These are phyloP conservation scores for Neonectria coccinea DNA, from an alignment of 2,329 filamentous ascomycete genomes.

Conservation along the genomic window DNA sequence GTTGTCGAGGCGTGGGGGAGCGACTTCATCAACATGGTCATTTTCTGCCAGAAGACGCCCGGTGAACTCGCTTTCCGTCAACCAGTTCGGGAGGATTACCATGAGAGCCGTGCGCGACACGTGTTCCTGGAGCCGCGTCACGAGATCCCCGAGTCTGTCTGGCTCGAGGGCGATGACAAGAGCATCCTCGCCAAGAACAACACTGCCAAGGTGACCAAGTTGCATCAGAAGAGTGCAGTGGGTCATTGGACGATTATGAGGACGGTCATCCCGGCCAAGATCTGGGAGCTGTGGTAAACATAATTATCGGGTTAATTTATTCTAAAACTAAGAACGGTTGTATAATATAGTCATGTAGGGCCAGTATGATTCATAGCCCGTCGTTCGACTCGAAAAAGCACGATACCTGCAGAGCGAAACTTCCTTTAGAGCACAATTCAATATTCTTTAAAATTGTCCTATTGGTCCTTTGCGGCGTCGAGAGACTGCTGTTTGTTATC, in stretches of 20 bases:
- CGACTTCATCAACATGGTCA: slow-evolving; percentile 95
- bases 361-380: slow-evolving; percentile 1
- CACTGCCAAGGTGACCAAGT: slow-evolving; percentile 74
- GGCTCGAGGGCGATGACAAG: slow-evolving; percentile 58
- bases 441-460: not conserved
- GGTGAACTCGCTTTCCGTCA: slow-evolving; percentile 72
- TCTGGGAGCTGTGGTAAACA: slow-evolving; percentile 89
- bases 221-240: slow-evolving; percentile 80
- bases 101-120: slow-evolving; percentile 77
- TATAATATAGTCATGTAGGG: slow-evolving; percentile 14
- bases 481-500: slow-evolving; percentile 46
- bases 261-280: slow-evolving; percentile 76
- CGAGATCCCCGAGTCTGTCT: slow-evolving; percentile 70
- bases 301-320: not conserved
- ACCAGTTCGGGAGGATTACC: slow-evolving; percentile 72
- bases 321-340: slow-evolving; percentile 2
- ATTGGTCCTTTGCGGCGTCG: slow-evolving; percentile 43
- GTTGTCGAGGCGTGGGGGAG: slow-evolving; percentile 60
- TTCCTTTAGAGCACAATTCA: not conserved
- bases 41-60: slow-evolving; percentile 83
- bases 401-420: not conserved
- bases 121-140: slow-evolving; percentile 78
- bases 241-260: slow-evolving; percentile 96
- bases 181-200: slow-evolving; percentile 71
- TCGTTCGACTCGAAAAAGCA: not conserved